Percentiles rank a stretch among this genome's conserved stretches.
Conservation (phyloP, 352 stramenopile species). For the Pythium sukuiense region DNA sequence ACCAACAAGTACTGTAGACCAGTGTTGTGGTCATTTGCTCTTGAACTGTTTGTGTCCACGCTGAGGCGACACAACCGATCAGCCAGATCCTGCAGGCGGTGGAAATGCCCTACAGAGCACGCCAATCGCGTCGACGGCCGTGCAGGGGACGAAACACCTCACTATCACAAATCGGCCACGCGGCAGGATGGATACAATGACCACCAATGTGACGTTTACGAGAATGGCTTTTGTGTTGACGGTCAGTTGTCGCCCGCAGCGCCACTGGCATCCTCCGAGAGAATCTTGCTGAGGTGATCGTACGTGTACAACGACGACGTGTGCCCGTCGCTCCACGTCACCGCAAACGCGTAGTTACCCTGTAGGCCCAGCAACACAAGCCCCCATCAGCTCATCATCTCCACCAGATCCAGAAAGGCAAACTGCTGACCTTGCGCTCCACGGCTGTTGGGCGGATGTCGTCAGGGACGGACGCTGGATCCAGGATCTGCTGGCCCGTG, state of each 20-base stretch:
- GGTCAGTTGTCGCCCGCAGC: neutral
- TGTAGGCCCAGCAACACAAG: slow-evolving; percentile 37
- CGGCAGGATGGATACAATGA: no score
- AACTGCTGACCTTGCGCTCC: slow-evolving; percentile 65
- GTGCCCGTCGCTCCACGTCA: slow-evolving; percentile 98
- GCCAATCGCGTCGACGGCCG: no score
- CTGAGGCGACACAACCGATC: no score
- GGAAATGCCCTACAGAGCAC: no score
- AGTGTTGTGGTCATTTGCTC: no score
- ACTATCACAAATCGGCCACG: no score
- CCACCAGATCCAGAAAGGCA: neutral
- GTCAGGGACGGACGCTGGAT: slow-evolving; percentile 64
- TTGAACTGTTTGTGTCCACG: no score
- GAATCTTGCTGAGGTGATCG: slow-evolving; percentile 70
- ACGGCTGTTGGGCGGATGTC: slow-evolving; percentile 82
- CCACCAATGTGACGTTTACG: no score
- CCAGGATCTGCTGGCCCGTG: slow-evolving; percentile 79
- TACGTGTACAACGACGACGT: slow-evolving; percentile 97
- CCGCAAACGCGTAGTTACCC: slow-evolving; percentile 97
- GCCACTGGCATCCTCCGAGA: slow-evolving; percentile 33
- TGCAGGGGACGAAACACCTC: no score
- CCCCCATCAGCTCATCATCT: neutral
- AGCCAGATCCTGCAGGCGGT: no score
- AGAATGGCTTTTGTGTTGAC: no score
- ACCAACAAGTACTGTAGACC: no score